Percentiles rank a stretch among this genome's conserved stretches.
phyloP scores from a whole-genome alignment of 306 rosid species.

The Dalbergia cochinchinensis region DNA sequence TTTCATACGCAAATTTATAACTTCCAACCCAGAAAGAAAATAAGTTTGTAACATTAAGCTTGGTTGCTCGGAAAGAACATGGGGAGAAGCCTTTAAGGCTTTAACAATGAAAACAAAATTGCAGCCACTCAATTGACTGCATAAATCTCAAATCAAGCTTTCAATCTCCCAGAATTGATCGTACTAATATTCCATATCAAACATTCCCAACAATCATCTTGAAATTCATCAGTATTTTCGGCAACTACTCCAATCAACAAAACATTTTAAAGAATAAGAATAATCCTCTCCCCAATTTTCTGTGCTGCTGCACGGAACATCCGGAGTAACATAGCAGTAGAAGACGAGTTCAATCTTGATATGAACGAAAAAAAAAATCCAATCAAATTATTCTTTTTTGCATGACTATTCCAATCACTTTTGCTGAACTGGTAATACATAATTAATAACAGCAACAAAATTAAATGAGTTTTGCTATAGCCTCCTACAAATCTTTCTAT shows the following conservation, averaged over 20 bases:
- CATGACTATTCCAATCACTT: too few species aligned
- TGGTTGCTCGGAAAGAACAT: neutral
- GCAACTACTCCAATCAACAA: neutral
- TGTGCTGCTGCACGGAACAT: neutral
- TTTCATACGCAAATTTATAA: neutral
- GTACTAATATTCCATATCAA: neutral
- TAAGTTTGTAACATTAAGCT: neutral
- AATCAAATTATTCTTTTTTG: too few species aligned
- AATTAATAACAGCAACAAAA: too few species aligned
- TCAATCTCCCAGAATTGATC: neutral
- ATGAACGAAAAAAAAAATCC: too few species aligned
- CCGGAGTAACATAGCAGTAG: neutral
- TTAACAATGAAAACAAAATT: neutral
- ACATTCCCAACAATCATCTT: neutral
- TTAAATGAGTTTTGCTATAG: too few species aligned
- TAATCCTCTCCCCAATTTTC: neutral
- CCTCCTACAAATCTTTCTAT: too few species aligned
- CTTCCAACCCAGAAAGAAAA: neutral
- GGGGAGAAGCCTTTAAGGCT: neutral
- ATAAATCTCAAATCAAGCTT: neutral
- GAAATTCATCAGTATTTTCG: neutral
- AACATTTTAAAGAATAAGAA: constrained; percentile 2
- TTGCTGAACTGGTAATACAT: too few species aligned
- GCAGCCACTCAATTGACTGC: constrained; percentile 24
- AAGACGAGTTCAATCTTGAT: too few species aligned